These are phyloP conservation scores for Podaxis pistillaris DNA, from an alignment of 768 basidiomycete species.

Conservation along the genomic window DNA sequence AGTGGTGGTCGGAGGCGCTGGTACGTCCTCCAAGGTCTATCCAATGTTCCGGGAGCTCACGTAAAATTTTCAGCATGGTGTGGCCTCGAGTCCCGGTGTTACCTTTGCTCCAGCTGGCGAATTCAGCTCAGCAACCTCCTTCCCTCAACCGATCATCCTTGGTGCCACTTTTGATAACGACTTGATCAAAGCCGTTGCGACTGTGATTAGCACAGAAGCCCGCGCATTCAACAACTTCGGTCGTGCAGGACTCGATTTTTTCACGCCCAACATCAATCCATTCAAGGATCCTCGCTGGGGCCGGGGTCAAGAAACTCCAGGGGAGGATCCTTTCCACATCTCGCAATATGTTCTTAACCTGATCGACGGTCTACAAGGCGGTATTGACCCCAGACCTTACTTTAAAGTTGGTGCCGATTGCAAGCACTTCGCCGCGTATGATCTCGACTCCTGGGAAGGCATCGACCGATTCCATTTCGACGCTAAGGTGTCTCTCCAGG, in stretches of 20 bases:
- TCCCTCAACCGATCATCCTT: conserved; percentile 55
- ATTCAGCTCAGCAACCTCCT: conserved; percentile 58
- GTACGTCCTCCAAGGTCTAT: conserved; percentile 28
- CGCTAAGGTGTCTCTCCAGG: conserved; percentile 52
- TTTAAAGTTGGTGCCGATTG: conserved; percentile 56
- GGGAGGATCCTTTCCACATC: conserved; percentile 56
- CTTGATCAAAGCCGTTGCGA: conserved; percentile 47
- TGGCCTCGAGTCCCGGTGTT: conserved; percentile 52
- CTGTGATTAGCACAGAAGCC: conserved; percentile 54
- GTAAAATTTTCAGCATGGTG: conserved; percentile 44
- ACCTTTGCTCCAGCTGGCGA: conserved; percentile 46
- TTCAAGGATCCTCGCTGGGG: conserved; percentile 68
- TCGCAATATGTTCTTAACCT: conserved; percentile 53
- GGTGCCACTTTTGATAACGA: conserved; percentile 55
- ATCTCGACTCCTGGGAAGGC: conserved; percentile 56
- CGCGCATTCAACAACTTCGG: conserved; percentile 57
- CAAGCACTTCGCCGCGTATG: conserved; percentile 62
- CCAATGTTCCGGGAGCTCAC: not conserved
- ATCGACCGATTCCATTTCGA: conserved; percentile 48
- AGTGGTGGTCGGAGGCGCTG: conserved; percentile 63
- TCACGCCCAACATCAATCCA: conserved; percentile 56
- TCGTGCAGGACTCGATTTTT: conserved; percentile 53
- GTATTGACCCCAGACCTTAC: conserved; percentile 48
- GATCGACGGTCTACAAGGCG: conserved; percentile 55
- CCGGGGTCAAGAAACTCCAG: conserved; percentile 60